Evolutionary conservation across 228 moss, liverwort and hornwort genomes (phyloP), one percentile per base, ranked within the genome.

Genomic region (Sphagnum fallax): DNA sequence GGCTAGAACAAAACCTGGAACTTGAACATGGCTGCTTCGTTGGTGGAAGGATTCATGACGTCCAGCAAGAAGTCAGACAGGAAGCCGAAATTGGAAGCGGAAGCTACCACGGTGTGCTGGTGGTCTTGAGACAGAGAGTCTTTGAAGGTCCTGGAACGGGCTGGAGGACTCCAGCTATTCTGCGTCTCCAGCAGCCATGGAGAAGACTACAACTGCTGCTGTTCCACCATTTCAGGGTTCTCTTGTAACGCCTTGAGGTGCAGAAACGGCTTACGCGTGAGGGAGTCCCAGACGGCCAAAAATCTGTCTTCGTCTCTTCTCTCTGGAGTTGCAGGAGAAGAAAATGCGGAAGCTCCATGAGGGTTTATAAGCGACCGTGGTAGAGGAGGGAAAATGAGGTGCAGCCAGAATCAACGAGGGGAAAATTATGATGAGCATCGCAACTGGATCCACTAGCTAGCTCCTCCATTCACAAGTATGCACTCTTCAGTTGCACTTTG

Each of bases 221-320:
- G 16, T 49, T 47, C 65, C 32, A 32, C 32, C n/a, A 71, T 60
- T 18, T 81, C 84, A 63, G 74, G 79, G 65, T 74, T 67, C 53
- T 85, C 82, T 50, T 80, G 58, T 4, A 82, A 60, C 47, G 74
- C 72, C 64, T 72, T 71, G 16, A 80, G 14, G 63, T 82, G 77
- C 70, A 82, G 47, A 51, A 77, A 74, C 0, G 77, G 74, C 53
- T 72, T 79, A 79, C 88, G 84, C 75, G 79, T 81, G 50, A 93
- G 91, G 16, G 87, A 75, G 66, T 97, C 91, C 93, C 97, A 97
- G 47, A 93, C 85, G 6, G 93, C 94, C 32, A 32, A 32, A 32
- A 32, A 32, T 32, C 32, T 32, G 0, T 3, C 32, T 32, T 32
- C 32, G 32, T 32, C 2, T 32, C 32, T 32, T 32, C 2, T 32